Evolutionary conservation across 345 rosid genomes (phyloP).

Genomic region (Populus alba): DNA sequence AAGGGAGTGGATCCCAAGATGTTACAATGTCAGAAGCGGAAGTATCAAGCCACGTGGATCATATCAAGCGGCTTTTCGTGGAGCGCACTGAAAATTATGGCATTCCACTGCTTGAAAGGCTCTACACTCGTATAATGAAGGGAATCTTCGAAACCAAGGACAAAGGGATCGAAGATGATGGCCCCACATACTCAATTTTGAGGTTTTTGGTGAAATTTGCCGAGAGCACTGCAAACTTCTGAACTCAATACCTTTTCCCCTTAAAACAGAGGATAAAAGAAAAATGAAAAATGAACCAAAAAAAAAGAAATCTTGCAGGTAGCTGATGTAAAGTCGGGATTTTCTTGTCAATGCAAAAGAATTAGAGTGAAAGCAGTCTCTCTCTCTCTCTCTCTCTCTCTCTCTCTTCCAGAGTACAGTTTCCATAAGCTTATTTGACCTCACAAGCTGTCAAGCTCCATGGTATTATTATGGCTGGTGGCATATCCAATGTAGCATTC

Average conservation of each 20-base stretch:
- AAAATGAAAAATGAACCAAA: neutral
- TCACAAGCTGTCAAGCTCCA: too few relatives aligned
- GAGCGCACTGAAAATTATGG: conserved; percentile 50
- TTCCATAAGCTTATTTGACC: too few relatives aligned
- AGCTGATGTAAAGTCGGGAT: conserved; percentile 61
- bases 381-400: neutral
- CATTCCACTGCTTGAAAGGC: conserved; percentile 87
- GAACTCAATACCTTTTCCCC: conserved; percentile 25
- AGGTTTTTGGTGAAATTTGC: conserved; percentile 71
- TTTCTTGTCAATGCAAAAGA: conserved; percentile 40
- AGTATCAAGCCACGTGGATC: conserved; percentile 37
- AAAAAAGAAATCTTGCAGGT: conserved; percentile 21
- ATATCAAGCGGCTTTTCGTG: conserved; percentile 45
- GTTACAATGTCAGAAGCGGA: conserved; percentile 32
- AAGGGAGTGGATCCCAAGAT: too few relatives aligned
- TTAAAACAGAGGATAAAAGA: neutral
- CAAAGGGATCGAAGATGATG: conserved; percentile 41
- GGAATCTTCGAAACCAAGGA: conserved; percentile 58
- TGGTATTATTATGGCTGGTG: neutral
- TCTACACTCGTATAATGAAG: conserved; percentile 71
- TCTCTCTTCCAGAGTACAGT: too few relatives aligned
- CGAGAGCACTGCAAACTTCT: conserved; percentile 68
- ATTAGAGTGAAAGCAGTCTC: conserved; percentile 24
- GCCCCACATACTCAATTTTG: conserved; percentile 76
- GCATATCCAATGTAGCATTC: neutral